These are phyloP conservation scores for Botryosphaeria dothidea DNA, from an alignment of 2,329 filamentous ascomycete genomes.

Conservation along the genomic window DNA sequence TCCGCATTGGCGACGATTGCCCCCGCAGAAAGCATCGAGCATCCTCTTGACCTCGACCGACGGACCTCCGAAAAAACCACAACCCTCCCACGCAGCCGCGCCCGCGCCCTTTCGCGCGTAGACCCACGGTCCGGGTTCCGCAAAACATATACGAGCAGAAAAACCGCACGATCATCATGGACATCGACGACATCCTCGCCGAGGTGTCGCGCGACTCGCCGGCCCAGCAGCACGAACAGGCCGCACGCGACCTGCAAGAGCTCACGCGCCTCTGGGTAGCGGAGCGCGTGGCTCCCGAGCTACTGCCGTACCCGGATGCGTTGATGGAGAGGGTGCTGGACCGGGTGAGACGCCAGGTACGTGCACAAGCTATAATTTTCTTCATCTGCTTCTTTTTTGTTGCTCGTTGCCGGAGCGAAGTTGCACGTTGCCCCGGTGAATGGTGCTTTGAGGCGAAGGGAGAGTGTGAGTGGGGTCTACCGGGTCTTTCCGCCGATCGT, in stretches of 20 bases:
- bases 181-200: constrained; percentile 56
- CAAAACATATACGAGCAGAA: too few relatives aligned
- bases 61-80: too few relatives aligned
- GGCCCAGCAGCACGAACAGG: constrained; percentile 44
- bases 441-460: not conserved
- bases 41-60: too few relatives aligned
- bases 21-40: too few relatives aligned
- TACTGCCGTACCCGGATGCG: constrained; percentile 75
- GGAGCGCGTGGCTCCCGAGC: constrained; percentile 83
- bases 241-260: constrained; percentile 77
- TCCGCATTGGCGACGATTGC: too few relatives aligned
- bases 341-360: constrained; percentile 43
- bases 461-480: not conserved
- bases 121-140: too few relatives aligned
- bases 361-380: constrained; percentile 12
- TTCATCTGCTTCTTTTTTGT: not conserved
- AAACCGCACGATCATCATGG: constrained; percentile 33
- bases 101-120: too few relatives aligned
- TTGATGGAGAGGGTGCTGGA: constrained; percentile 82
- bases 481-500: too few relatives aligned
- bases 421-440: not conserved
- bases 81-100: too few relatives aligned
- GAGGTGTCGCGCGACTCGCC: constrained; percentile 45
- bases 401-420: not conserved
- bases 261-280: constrained; percentile 92